Conservation (phyloP, 345 rosid species). For the Eucalyptus rudis region DNA sequence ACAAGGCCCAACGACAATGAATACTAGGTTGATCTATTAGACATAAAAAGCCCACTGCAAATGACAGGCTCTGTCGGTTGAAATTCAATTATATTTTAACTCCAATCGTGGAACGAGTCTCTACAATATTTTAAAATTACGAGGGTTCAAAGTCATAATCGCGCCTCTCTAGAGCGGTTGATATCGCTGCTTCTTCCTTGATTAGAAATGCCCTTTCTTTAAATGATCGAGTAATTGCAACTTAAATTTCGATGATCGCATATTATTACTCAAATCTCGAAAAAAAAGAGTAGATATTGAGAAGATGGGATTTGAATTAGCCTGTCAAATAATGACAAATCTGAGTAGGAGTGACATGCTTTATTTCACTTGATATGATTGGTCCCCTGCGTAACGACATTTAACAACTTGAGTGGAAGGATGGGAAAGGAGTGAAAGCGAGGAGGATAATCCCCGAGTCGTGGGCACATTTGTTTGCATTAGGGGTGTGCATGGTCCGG, state of each 20-base stretch:
- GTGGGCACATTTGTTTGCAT: neutral
- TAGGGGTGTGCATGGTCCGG: too few relatives aligned
- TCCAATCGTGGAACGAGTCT: neutral
- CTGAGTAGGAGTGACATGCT: neutral
- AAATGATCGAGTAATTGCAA: neutral
- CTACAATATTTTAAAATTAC: neutral
- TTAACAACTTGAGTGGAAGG: neutral
- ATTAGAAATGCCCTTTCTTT: neutral
- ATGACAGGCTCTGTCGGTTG: neutral
- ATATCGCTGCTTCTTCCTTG: neutral
- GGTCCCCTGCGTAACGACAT: neutral
- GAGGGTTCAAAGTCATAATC: neutral
- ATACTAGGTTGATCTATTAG: neutral
- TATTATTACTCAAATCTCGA: neutral
- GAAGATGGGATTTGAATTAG: neutral
- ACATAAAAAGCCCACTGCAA: neutral
- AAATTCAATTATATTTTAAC: neutral
- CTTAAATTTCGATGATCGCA: neutral
- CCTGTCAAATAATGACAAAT: neutral
- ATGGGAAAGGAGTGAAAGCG: neutral
- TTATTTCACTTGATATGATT: neutral
- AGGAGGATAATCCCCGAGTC: neutral
- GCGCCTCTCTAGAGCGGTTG: fast-evolving
- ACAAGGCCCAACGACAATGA: neutral
- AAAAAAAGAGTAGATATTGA: neutral